Percentiles rank a stretch among this genome's conserved stretches.
phyloP scores from a whole-genome alignment of 164 flowering plant genomes.

The grape (Vitis vinifera) region ASM3070453v1 NC_081810.1:3312001-3312500 shows the following conservation, averaged over 20 bases:
- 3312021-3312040: slow-evolving; percentile 89
- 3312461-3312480: slow-evolving; percentile 93
- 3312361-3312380: slow-evolving; percentile 42
- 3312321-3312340: slow-evolving; percentile 72
- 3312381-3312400: slow-evolving; percentile 24
- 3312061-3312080: slow-evolving; percentile 99
- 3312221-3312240: slow-evolving; percentile 80
- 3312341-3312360: slow-evolving; percentile 97
- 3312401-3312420: slow-evolving; percentile 65
- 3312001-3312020: slow-evolving; percentile 46
- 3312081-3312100: slow-evolving; percentile 85
- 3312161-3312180: slow-evolving; percentile 81
- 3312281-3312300: slow-evolving; percentile 73
- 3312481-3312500: slow-evolving; percentile 92
- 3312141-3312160: slow-evolving; percentile 93
- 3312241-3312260: slow-evolving; percentile 87
- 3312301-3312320: slow-evolving; percentile 80
- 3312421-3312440: slow-evolving; percentile 33
- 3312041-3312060: slow-evolving; percentile 97
- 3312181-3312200: slow-evolving; percentile 84
- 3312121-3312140: slow-evolving; percentile 88
- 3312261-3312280: slow-evolving; percentile 81
- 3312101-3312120: slow-evolving; percentile 91
- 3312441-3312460: slow-evolving; percentile 47
- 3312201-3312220: slow-evolving; percentile 66